Conservation (phyloP, 768 basidiomycete species). For the Trametes meyenii region DNA sequence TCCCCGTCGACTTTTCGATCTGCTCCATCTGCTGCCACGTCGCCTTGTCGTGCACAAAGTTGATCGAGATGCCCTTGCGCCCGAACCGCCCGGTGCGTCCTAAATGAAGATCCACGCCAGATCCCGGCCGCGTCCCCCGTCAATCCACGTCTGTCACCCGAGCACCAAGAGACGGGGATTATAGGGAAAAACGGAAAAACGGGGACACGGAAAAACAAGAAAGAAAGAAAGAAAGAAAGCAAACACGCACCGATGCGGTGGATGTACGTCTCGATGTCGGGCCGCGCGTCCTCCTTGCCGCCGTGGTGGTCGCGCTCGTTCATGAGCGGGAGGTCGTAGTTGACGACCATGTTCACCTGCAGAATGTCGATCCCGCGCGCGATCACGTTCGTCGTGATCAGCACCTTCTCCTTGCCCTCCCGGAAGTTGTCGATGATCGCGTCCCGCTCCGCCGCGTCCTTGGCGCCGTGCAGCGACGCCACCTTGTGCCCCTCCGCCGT, state of each 20-base stretch:
- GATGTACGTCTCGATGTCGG: slow-evolving; percentile 96
- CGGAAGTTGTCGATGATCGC: slow-evolving; percentile 92
- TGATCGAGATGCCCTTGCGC: slow-evolving; percentile 94
- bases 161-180: too few relatives aligned
- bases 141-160: background rate
- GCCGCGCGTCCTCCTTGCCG: slow-evolving; percentile 53
- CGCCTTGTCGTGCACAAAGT: slow-evolving; percentile 90
- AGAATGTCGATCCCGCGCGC: slow-evolving; percentile 98
- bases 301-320: slow-evolving; percentile 60
- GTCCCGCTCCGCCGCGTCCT: slow-evolving; percentile 89
- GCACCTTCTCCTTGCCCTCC: slow-evolving; percentile 92
- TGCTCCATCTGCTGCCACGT: slow-evolving; percentile 90
- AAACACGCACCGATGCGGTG: slow-evolving; percentile 85
- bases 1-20: slow-evolving; percentile 80
- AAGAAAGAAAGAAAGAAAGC: background rate
- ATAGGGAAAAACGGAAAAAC: too few relatives aligned
- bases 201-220: background rate
- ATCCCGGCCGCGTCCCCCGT: background rate
- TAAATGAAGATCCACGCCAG: slow-evolving; percentile 36
- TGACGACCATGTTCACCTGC: slow-evolving; percentile 99
- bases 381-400: slow-evolving; percentile 99
- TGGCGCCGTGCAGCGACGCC: slow-evolving; percentile 92
- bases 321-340: slow-evolving; percentile 93
- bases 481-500: slow-evolving; percentile 93
- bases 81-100: slow-evolving; percentile 98